Evolutionary conservation across 352 stramenopile genomes (phyloP).

Genomic region (Achlya hypogyna): DNA sequence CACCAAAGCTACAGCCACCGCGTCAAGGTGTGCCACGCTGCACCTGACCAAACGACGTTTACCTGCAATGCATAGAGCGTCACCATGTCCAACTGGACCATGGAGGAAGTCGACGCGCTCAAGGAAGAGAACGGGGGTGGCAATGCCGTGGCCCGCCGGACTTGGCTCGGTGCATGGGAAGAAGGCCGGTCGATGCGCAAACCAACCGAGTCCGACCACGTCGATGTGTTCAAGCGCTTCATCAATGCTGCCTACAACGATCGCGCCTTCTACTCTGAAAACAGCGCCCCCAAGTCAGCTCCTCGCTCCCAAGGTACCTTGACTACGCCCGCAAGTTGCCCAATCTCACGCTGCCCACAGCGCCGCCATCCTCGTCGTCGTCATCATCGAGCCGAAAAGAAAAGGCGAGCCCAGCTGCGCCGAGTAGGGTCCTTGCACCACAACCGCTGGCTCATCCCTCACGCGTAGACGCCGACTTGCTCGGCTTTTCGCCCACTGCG

Average conservation of each 20-base stretch:
- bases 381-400: conserved; percentile 16
- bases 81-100: conserved; percentile 92
- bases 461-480: neutral
- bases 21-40: conserved; percentile 65
- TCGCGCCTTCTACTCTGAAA: conserved; percentile 59
- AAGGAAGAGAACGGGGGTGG: conserved; percentile 78
- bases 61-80: conserved; percentile 39
- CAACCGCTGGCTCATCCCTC: no score
- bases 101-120: conserved; percentile 85
- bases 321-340: neutral
- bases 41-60: neutral
- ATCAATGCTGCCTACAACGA: conserved; percentile 82
- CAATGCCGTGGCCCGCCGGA: conserved; percentile 71
- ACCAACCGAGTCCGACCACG: conserved; percentile 55
- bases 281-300: conserved; percentile 20
- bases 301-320: neutral
- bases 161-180: conserved; percentile 85
- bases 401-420: conserved; percentile 9
- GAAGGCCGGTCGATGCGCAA: conserved; percentile 50
- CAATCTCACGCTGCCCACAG: conserved; percentile 41
- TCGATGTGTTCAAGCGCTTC: conserved; percentile 82
- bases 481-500: conserved; percentile 31
- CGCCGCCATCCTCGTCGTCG: conserved; percentile 24
- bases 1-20: conserved; percentile 92
- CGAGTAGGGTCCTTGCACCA: no score